These are phyloP conservation scores for Metschnikowia cerradonensis DNA, from an alignment of 805 yeast species.

Conservation along the genomic window DNA sequence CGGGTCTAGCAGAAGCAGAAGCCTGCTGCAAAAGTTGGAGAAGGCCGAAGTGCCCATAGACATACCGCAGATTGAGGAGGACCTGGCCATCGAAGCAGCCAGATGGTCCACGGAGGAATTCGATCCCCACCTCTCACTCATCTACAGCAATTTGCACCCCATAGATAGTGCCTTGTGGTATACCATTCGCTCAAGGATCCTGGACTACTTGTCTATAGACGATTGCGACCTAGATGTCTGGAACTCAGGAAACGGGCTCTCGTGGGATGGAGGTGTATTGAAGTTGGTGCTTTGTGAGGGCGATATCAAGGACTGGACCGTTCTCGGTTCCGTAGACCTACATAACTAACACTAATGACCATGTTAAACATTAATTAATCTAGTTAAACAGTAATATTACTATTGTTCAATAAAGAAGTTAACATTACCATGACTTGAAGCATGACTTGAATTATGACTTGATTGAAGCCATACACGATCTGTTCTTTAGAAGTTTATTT, in stretches of 20 bases:
- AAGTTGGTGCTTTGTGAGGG: slow-evolving; percentile 70
- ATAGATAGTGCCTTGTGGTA: slow-evolving; percentile 63
- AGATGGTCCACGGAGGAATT: slow-evolving; percentile 55
- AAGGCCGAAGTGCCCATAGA: slow-evolving; percentile 24
- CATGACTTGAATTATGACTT: too few species aligned
- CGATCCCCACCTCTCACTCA: slow-evolving; percentile 70
- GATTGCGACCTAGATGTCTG: slow-evolving; percentile 36
- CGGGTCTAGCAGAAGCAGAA: slow-evolving; percentile 4
- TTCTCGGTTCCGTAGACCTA: slow-evolving; percentile 51
- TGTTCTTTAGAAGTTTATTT: too few species aligned
- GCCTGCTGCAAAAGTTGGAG: slow-evolving; percentile 17
- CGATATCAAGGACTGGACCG: slow-evolving; percentile 64
- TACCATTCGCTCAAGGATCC: slow-evolving; percentile 60
- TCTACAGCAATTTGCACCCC: slow-evolving; percentile 62
- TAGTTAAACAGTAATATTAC: too few species aligned
- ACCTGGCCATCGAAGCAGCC: slow-evolving; percentile 47
- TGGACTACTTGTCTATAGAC: slow-evolving; percentile 56
- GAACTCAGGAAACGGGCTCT: slow-evolving; percentile 32
- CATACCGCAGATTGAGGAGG: slow-evolving; percentile 27
- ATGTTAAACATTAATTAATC: too few species aligned
- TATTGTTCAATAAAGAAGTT: too few species aligned
- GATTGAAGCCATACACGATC: too few species aligned
- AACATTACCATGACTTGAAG: too few species aligned
- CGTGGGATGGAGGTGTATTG: slow-evolving; percentile 69
- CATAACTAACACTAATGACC: slow-evolving; percentile 16